Base-by-base conservation (phyloP, 306 rosid genomes). In the Ammopiptanthus mongolicus region DNA sequence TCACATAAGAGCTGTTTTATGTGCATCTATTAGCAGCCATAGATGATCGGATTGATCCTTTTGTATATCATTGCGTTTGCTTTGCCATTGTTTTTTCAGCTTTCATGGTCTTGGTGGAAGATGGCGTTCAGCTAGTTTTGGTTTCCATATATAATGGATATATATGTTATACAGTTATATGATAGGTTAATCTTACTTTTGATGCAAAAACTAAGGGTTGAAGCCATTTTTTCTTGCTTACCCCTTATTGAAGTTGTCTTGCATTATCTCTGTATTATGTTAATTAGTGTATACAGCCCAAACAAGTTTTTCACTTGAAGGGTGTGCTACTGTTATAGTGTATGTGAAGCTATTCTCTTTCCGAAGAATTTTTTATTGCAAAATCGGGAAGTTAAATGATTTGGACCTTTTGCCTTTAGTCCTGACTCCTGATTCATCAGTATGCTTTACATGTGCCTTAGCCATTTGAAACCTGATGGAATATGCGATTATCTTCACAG, bases 21-120 rank as follows among this genome's bases (percentile, higher is more conserved):
- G 86, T 80, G 85, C 86, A 77, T 81, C 86, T 71, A 57, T 82
- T 51, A 73, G 87, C 96, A 91, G 97, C 98, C 98, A 84, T 89
- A 93, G 97, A 88, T 91, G 98, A 82, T 25, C 28, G 28, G 98
- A 82, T 25, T 3, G 28, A 25, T 93, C 86, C 58, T 89, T 89
- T 83, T 93, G 98, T 93, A 91, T 83, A 91, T 91, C 86, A 80
- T 65, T 79, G 92, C 80, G 84, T 84, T 82, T 82, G 81, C 84
- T 77, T 22, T 9, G 47, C 47, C 47, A 41, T 41, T 71, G 47
- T 83, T 72, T 84, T 77, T 86, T 82, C 84, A 78, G 82, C 81
- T 74, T 66, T 75, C 69, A 81, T 75, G 80, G 81, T 29, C 83
- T 77, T 46, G 64, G 88, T 83, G 87, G 84, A 59, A 80, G 85